Evolutionary conservation across 75 land plant genomes (phyloP), one percentile per base, ranked within the genome.

Genomic region (Isoetes taiwanensis): DNA sequence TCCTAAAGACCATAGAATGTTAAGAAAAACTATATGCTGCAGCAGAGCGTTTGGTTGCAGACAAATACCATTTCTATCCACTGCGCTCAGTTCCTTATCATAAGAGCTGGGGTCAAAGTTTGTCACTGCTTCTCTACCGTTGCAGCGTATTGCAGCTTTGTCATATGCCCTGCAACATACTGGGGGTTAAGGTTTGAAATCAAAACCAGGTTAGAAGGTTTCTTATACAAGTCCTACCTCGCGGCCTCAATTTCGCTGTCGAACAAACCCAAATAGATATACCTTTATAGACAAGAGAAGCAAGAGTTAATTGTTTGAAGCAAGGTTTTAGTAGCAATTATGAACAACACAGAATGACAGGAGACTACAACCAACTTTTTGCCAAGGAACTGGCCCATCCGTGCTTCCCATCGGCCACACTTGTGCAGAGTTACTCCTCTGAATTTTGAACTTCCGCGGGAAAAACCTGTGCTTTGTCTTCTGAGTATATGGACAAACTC

Each of bases 231-330:
- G n/a, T 1, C 12, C 28, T 65, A 84, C 89, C 81, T 80, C 80
- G 89, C 88, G 72, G 88, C 88, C 41, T 84, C 88, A 63, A 77
- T 43, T 75, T 84, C 88, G 35, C 68, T 80, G 65, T 84, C 88
- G 71, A 84, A 84, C 29, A 84, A 67, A 62, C 88, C 88, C 54
- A 84, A 76, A 70, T 84, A 84, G 41, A 84, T 80, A 74, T 84
- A 84, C 78, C 88, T 84, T 78, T 78, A 80, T 2, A 42, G 19
- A 6, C 11, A 19, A n/a, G n/a, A n/a, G n/a, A n/a, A n/a, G n/a
- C n/a, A n/a, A n/a, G n/a, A n/a, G n/a, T n/a, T n/a, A n/a, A n/a
- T n/a, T n/a, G n/a, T n/a, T n/a, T n/a, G n/a, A n/a, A n/a, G n/a
- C n/a, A n/a, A n/a, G n/a, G n/a, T n/a, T n/a, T n/a, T 37, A 14